phyloP scores from a whole-genome alignment of 2,329 filamentous ascomycete genomes.

The Fusarium abutilonis region DNA sequence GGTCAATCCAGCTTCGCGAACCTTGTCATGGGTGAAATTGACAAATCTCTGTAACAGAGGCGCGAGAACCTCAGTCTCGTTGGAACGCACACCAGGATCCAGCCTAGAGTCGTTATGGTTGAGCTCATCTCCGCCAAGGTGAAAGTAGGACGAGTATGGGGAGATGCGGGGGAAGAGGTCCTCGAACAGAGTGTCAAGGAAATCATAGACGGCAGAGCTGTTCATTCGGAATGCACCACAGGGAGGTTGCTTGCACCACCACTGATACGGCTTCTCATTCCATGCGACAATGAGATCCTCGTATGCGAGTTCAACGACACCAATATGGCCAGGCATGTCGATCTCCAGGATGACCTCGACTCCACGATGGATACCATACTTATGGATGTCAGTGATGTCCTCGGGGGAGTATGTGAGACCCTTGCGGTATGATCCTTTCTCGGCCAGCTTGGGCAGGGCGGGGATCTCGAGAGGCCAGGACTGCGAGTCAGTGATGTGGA shows the following conservation, averaged over 20 bases:
- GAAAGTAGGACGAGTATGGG: constrained; percentile 79
- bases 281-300: constrained; percentile 65
- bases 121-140: constrained; percentile 88
- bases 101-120: constrained; percentile 73
- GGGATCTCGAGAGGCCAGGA: constrained; percentile 88
- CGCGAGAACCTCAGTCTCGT: constrained; percentile 69
- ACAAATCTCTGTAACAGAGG: constrained; percentile 83
- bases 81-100: constrained; percentile 77
- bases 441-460: constrained; percentile 72
- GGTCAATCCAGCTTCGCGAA: constrained; percentile 70
- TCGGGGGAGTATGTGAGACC: constrained; percentile 73
- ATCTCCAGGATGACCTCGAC: constrained; percentile 70
- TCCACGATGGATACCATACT: constrained; percentile 71
- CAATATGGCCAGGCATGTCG: constrained; percentile 69
- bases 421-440: constrained; percentile 76
- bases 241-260: constrained; percentile 70
- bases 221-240: constrained; percentile 82
- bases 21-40: constrained; percentile 72
- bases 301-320: constrained; percentile 63
- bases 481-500: constrained; percentile 85
- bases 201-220: constrained; percentile 72
- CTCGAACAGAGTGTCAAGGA: constrained; percentile 76
- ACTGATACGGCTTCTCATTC: constrained; percentile 64
- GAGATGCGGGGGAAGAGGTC: constrained; percentile 78
- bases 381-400: constrained; percentile 73